A percentile compares a stretch with the other conserved stretches of the same genome.
phyloP scores from a whole-genome alignment of 2,329 filamentous ascomycete species.

The Penicillium sp. region DNA sequence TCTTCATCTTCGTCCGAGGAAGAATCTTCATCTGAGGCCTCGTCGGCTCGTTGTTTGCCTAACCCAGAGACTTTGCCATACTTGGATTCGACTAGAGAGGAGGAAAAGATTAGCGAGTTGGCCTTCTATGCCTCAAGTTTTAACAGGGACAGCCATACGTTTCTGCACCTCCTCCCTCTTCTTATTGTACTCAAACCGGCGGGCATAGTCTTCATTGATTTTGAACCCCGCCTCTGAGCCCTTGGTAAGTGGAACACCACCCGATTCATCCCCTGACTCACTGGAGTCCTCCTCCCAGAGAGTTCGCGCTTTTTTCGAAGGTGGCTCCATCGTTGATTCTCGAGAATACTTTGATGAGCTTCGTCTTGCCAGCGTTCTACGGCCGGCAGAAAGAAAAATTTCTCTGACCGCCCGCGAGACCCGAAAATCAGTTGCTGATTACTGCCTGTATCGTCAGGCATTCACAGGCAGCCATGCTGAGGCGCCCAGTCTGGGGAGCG shows the following conservation, averaged over 20 bases:
- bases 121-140: too few species aligned
- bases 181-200: conserved; percentile 92
- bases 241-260: conserved; percentile 33
- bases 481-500: conserved; percentile 7
- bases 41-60: conserved; percentile 33
- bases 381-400: conserved; percentile 30
- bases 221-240: conserved; percentile 52
- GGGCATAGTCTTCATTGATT: conserved; percentile 86
- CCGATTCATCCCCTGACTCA: conserved; percentile 35
- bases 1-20: conserved; percentile 77
- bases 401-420: conserved; percentile 21
- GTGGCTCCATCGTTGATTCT: conserved; percentile 34
- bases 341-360: conserved; percentile 2
- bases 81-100: conserved; percentile 76
- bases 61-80: conserved; percentile 50
- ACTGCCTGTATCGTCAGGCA: background rate
- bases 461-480: background rate
- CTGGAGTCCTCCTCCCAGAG: conserved; percentile 38
- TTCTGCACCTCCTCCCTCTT: conserved; percentile 79
- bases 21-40: conserved; percentile 57
- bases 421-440: background rate
- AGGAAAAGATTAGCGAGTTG: background rate
- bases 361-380: conserved; percentile 2
- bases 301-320: conserved; percentile 37
- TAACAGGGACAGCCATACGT: conserved; percentile 20